Base-by-base conservation (phyloP, 179 eudicot species). In the Sideroxylon spinosum region DNA sequence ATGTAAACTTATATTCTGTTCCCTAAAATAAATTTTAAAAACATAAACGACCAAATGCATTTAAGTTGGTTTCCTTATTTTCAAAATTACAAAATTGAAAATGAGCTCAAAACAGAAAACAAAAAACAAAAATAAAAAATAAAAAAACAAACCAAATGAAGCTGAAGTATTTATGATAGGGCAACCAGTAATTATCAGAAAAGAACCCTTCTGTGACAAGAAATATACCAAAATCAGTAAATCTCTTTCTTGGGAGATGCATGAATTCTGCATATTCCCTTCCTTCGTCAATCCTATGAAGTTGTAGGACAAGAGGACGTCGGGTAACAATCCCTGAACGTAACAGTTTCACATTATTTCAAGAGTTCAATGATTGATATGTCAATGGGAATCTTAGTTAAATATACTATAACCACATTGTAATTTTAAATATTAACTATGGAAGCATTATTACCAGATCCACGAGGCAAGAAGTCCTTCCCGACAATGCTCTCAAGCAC, bases 401-500 rank as follows among this genome's bases (percentile, higher is more conserved):
- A 64, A 9, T 29, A 55, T 14, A 28, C 37, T 56, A 57, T n/a
- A 56, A 60, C 17, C 71, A 56, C 2, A 0, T 20, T 53, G 9
- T 55, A 29, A 32, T 17, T 57, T 37, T 20, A 74, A 32, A 59
- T 11, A 59, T 8, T 12, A 74, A 59, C 53, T 32, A 73, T 28
- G 13, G 49, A 56, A 80, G 56, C 28, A 55, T 11, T 44, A 20
- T 88, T 83, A 94, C 99, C 99, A 76, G 99, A 94, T 90, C 99
- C 99, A 87, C 99, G 98, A 77, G 99, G 99, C 84, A 96, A 83
- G 79, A 96, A 96, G 86, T 96, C 99, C 86, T 90, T 96, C 68
- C 98, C 98, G 46, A 96, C 99, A 83, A 94, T 81, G 77, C 99
- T 96, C 82, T 96, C 99, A 83, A 96, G 85, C 56, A 94, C 98